Base-by-base conservation (phyloP, 371 early-diverging fungal species). In the Umbelopsis sp. region DNA sequence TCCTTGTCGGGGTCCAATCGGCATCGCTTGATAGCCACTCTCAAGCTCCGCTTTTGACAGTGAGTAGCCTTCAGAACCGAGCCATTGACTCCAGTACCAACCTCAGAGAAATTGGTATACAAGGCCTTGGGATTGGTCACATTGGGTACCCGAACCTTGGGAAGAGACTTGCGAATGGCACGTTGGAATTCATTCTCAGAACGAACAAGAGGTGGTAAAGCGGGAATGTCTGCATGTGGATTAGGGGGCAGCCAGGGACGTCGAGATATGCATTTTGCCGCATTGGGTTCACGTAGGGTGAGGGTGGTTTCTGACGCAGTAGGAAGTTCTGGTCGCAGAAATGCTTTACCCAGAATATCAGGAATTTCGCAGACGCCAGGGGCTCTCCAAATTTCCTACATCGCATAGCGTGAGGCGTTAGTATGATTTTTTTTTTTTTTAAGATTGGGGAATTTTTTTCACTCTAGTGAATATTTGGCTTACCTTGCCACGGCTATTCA, bases 41-140 rank as follows among this genome's bases (percentile, higher is more conserved):
- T 64, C 10, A 80, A 48, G 52, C 78, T 78, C 65, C 78, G 80
- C 57, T 83, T 83, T 69, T 75, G 77, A 16, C 74, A 70, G 69
- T 79, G 79, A 35, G 66, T 71, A 25, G 80, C 80, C 46, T 77
- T 72, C 4, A 83, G 73, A 10, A 83, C 84, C 18, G 84, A 70
- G 44, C 84, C 84, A 72, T 83, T 83, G 44, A 83, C 84, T 65
- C 84, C 84, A 63, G 84, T 84, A 65, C 84, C 84, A n/a, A 84
- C 78, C 64, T 84, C 84, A 57, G 78, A 77, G 44, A 81, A 81
- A 9, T 72, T 73, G 32, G 69, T 76, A 46, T 84, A 84, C 69
- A 80, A 76, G 71, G 77, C 77, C 41, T 73, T 70, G 8, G 84
- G 84, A 66, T 84, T 57, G 29, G 57, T 80, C 12, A 78, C 66